Evolutionary conservation across 441 rosid genomes (phyloP).

Genomic region (Pelargonium citronellum): DNA sequence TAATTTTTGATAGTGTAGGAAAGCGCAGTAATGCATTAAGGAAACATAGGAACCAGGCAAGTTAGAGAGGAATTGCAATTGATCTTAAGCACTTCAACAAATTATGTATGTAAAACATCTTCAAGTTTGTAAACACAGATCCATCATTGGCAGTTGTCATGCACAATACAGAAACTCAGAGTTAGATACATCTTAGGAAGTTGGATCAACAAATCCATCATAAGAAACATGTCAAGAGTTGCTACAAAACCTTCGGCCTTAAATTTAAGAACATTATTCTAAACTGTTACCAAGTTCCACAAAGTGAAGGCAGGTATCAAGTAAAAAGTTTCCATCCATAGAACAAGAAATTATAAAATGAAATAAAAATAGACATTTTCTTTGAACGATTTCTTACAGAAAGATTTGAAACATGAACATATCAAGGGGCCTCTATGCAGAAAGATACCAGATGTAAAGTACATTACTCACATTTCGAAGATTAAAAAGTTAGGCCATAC

Average conservation of each 20-base stretch:
- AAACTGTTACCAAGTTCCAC: not conserved
- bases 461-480: not conserved
- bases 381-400: not conserved
- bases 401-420: not conserved
- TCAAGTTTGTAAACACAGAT: not conserved
- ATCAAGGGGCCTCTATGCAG: not conserved
- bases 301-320: not conserved
- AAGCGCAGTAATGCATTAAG: not conserved
- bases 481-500: not conserved
- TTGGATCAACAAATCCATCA: not conserved
- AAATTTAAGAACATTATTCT: not conserved
- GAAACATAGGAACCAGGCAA: not conserved
- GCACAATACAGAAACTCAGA: not conserved
- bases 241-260: not conserved
- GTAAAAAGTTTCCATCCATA: not conserved
- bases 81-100: not conserved
- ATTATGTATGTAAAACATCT: not conserved
- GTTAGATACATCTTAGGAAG: conserved; percentile 1
- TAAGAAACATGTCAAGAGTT: not conserved
- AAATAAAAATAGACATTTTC: not conserved
- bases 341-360: not conserved
- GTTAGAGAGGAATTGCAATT: not conserved
- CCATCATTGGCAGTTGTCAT: not conserved
- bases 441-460: not conserved
- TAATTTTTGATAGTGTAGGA: not conserved